Evolutionary conservation across 2,329 filamentous ascomycete species (phyloP), one percentile per base, ranked within the genome.

Genomic region (Penicillium paneum): DNA sequence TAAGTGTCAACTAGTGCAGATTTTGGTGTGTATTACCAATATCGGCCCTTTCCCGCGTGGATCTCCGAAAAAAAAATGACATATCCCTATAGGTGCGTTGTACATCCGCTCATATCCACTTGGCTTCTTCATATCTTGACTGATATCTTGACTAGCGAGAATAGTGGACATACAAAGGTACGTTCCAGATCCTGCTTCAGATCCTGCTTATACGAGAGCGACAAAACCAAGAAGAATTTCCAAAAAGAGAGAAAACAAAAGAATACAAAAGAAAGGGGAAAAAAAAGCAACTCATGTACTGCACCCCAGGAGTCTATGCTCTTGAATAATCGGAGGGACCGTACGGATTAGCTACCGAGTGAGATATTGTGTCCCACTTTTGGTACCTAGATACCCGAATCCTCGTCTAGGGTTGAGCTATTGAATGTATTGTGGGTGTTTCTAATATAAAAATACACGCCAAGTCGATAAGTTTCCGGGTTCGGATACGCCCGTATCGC

Each of bases 391-490:
- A 31, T 5, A 21, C 5, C 7, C 12, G 7, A 8, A 31, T n/a
- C 21, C 7, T 44, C 1, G 15, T 2, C 15, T 26, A 41, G 11
- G n/a, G 15, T 15, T 13, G 8, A 8, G 5, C 1, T 31, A 44
- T 32, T 10, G 42, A 32, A 24, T 1, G 3, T 8, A 13, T 39
- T 28, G 40, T 28, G 24, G 15, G 28, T 42, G 24, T 42, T 11
- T 28, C 39, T 28, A 38, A 34, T 46, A 53, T 43, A 24, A 15
- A 26, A 53, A 35, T 34, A 34, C 13, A 40, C 21, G 38, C 39
- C 52, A 50, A 54, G 39, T 54, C 21, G 46, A 54, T n/a, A 50
- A 46, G 46, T 50, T 45, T 26, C 39, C n/a, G 35, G 24, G 47
- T 52, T 47, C 50, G 24, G 29, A 31, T 54, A 28, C 4, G 46